These are phyloP conservation scores for Boletus rubropictus DNA, from an alignment of 768 basidiomycete species.

Conservation along the genomic window DNA sequence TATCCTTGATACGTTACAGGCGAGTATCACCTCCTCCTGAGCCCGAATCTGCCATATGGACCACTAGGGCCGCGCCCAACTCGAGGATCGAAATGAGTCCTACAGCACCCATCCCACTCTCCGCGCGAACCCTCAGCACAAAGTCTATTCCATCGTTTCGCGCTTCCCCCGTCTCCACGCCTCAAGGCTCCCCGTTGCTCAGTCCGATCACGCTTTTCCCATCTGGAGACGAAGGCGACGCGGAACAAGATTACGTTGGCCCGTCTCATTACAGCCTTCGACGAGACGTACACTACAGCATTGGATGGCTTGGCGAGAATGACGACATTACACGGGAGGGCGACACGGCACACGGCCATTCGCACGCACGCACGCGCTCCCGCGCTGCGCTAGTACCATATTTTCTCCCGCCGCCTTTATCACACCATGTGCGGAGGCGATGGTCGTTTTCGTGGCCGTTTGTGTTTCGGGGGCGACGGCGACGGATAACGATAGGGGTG, in stretches of 20 bases:
- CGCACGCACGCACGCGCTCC: neutral
- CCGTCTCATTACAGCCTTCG: constrained; percentile 44
- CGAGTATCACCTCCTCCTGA: constrained; percentile 21
- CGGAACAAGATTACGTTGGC: constrained; percentile 39
- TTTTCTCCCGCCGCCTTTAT: constrained; percentile 37
- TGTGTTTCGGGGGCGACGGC: constrained; percentile 46
- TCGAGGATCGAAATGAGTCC: constrained; percentile 37
- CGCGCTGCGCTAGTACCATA: constrained; percentile 14
- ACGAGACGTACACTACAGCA: constrained; percentile 31
- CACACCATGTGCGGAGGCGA: constrained; percentile 20
- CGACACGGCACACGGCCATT: neutral
- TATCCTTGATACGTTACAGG: constrained; percentile 30
- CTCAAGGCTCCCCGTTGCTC: constrained; percentile 36
- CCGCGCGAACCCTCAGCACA: constrained; percentile 38
- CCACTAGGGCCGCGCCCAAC: constrained; percentile 40
- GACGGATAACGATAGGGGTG: constrained; percentile 45
- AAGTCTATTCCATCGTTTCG: constrained; percentile 35
- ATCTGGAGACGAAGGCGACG: constrained; percentile 42
- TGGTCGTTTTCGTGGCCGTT: constrained; percentile 47
- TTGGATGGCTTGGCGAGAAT: constrained; percentile 30
- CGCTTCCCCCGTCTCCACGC: constrained; percentile 34
- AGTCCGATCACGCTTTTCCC: constrained; percentile 33
- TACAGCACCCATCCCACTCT: constrained; percentile 32
- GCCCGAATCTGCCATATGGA: constrained; percentile 36
- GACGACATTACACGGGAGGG: constrained; percentile 2